Evolutionary conservation across 257 asterid species (phyloP).

Genomic region (Paulownia fortunei): DNA sequence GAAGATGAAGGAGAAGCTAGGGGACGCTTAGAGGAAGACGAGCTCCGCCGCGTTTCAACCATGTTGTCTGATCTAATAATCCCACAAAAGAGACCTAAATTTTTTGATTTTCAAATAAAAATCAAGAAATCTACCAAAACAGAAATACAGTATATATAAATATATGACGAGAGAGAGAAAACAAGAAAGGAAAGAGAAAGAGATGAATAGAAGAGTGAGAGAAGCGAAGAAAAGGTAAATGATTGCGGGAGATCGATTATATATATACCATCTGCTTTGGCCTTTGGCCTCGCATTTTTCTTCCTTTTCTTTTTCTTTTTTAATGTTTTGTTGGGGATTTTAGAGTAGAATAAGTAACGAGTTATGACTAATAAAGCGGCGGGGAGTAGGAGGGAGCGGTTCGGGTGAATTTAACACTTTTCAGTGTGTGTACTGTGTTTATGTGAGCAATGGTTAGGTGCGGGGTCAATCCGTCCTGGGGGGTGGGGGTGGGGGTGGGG

Average conservation of each 20-base stretch:
- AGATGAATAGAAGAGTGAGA: no score
- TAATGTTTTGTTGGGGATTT: not conserved
- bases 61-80: conserved; percentile 46
- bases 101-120: no score
- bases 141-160: no score
- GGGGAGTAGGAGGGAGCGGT: conserved; percentile 30
- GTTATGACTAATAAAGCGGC: conserved; percentile 25
- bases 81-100: not conserved
- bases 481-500: not conserved
- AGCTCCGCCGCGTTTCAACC: conserved; percentile 91
- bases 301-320: not conserved
- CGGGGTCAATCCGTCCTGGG: conserved; percentile 17
- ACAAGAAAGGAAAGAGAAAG: no score
- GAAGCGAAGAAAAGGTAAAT: no score
- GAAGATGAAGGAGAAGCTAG: conserved; percentile 63
- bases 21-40: conserved; percentile 83
- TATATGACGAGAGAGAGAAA: no score
- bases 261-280: not conserved
- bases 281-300: not conserved
- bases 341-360: no score
- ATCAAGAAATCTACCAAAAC: conserved; percentile 37
- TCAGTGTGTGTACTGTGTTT: conserved; percentile 22
- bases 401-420: conserved; percentile 21
- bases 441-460: conserved; percentile 27
- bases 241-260: no score